Evolutionary conservation across 2,329 filamentous ascomycete species (phyloP), one percentile per base, ranked within the genome.

Genomic region (Cladosporium colombiae): DNA sequence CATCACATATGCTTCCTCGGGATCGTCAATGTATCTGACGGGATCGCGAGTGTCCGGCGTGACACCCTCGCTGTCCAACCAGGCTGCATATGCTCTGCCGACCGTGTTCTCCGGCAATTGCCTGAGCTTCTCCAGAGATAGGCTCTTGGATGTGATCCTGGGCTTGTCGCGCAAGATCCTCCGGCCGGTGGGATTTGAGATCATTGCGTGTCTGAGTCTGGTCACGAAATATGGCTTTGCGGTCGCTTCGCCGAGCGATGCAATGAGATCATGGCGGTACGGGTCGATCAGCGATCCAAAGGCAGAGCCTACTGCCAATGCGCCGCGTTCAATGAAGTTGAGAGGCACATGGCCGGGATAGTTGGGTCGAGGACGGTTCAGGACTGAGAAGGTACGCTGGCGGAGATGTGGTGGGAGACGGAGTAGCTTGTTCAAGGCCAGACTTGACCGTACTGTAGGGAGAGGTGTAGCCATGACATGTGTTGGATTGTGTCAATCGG

Each of bases 1-100:
- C 91, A 99, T 96, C 21, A 98, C 95, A 81, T 98, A 99, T 40
- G 95, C 95, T 77, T 93, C 96, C 80, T 99, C 95, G 72, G 91
- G 89, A 75, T 98, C 89, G 78, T 98, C 93, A 68, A 99, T 93
- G 81, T 96, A 98, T 62, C 91, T 88, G 49, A 99, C 95, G 1
- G 79, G 77, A 49, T 89, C 83, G 55, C 95, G 88, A 7, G 94
- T 97, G 78, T 99, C 95, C 0, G 95, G 95, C 10, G 91, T 91
- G 16, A 99, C 94, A 68, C 92, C 91, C 79, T 99, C 95, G 55
- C 91, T 87, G 78, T 97, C 93, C n/a, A 98, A 85, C 94, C 95
- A 99, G 62, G 83, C 85, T 10, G 89, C 91, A 79, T 98, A 99
- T 60, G 90, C 88, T 55, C 87, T 86, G 27, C 95, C 95, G 11